These are phyloP conservation scores for Akanthomyces dipterigenus DNA, from an alignment of 2,329 filamentous ascomycete genomes.

Conservation along the genomic window DNA sequence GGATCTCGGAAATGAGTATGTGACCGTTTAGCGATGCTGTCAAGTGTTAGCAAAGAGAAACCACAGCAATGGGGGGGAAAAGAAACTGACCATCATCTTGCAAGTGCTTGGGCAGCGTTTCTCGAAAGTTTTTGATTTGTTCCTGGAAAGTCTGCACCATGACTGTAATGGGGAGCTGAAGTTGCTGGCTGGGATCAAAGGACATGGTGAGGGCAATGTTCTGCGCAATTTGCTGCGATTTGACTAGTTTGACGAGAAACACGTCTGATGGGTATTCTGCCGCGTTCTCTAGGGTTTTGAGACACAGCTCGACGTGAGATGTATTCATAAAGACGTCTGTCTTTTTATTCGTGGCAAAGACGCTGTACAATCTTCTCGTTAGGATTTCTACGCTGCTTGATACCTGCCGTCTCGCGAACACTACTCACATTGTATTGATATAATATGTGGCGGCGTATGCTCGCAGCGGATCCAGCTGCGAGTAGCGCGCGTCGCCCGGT, in stretches of 20 bases:
- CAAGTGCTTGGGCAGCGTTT: constrained; percentile 29
- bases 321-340: constrained; percentile 43
- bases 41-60: background rate
- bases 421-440: constrained; percentile 39
- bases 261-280: constrained; percentile 38
- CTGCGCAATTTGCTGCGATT: constrained; percentile 42
- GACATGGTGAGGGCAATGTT: constrained; percentile 36
- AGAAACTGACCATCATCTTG: constrained; percentile 26
- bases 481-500: constrained; percentile 19
- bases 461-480: constrained; percentile 36
- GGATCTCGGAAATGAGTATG: constrained; percentile 36
- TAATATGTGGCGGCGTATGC: constrained; percentile 45
- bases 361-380: constrained; percentile 18
- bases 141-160: constrained; percentile 38
- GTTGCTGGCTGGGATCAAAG: constrained; percentile 23
- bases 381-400: too few species aligned
- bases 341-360: constrained; percentile 40
- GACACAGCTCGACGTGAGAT: constrained; percentile 36
- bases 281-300: constrained; percentile 33
- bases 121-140: constrained; percentile 34
- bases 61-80: too few species aligned
- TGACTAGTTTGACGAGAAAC: constrained; percentile 38
- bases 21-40: constrained; percentile 36
- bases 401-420: too few species aligned
- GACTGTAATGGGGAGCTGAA: constrained; percentile 33